Evolutionary conservation across 495 filamentous ascomycete species (phyloP), one percentile per base, ranked within the genome.

Genomic region (Aspergillus leporis): DNA sequence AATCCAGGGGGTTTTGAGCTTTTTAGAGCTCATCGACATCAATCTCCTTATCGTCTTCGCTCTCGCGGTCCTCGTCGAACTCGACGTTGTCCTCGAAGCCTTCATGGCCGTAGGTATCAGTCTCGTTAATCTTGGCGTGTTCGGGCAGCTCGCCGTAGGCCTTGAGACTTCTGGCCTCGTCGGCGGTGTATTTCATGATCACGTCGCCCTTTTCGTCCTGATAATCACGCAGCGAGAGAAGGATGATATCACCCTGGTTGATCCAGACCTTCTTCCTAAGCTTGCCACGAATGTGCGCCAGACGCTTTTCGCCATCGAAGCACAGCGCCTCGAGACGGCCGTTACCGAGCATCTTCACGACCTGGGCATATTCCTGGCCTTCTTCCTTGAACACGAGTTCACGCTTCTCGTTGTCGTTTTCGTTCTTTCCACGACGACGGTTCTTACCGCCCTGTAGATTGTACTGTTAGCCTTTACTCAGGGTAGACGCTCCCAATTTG

Each of bases 361-460:
- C 94, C 81, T 98, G 94, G 28, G 94, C 94, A 73, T 98, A 98
- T 81, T 98, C 94, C 84, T 98, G 94, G 62, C 94, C 94, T 66
- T 98, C 94, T 74, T 98, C 94, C 78, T 97, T 97, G 87, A 98
- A 98, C 60, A 90, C 90, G 53, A 98, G 85, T 77, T 98, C 94
- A 72, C 94, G 94, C 86, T 97, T 97, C 82, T 97, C 93, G 70
- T 97, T 97, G 82, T 95, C 92, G 83, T 97, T 98, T 83, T 98
- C 94, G 84, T 98, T 98, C 91, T 98, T 98, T 78, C 94, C 94
- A 78, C 94, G 88, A 81, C 94, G 86, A 73, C 94, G 81, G 78
- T 98, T 98, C 84, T 98, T 98, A 83, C 94, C 94, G 74, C 94
- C 94, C 90, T 97, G 67, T 78, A 63, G n/a, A 51, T 14, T 25